These are phyloP conservation scores for Phytophthora palmivora DNA, from an alignment of 352 stramenopile species.

Conservation along the genomic window DNA sequence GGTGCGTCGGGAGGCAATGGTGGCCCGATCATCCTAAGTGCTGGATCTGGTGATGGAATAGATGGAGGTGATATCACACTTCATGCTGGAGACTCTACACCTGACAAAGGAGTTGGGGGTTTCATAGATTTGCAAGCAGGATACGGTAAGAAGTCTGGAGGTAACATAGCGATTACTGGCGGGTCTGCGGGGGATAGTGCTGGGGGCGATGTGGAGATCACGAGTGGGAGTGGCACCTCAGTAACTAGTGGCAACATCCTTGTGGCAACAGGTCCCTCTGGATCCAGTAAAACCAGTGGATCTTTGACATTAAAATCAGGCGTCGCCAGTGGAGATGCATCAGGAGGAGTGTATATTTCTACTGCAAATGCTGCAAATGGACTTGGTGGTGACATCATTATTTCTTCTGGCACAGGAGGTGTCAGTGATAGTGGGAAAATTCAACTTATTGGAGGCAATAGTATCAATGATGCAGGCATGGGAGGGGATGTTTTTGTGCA, in stretches of 20 bases:
- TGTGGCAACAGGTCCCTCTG: constrained; percentile 31
- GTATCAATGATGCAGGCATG: constrained; percentile 32
- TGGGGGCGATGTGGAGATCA: constrained; percentile 33
- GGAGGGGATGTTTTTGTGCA: constrained; percentile 39
- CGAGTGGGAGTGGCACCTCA: constrained; percentile 24
- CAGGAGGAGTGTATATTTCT: constrained; percentile 36
- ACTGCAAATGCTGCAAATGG: constrained; percentile 25
- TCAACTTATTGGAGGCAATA: constrained; percentile 35
- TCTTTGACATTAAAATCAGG: constrained; percentile 36
- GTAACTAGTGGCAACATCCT: constrained; percentile 38
- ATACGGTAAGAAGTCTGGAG: constrained; percentile 29
- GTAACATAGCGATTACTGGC: constrained; percentile 27
- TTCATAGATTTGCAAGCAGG: constrained; percentile 28
- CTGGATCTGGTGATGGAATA: constrained; percentile 21
- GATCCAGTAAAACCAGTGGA: constrained; percentile 31
- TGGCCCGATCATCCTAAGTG: constrained; percentile 32
- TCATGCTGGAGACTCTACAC: constrained; percentile 26
- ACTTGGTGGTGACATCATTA: constrained; percentile 28
- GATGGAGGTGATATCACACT: constrained; percentile 32
- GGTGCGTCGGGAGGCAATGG: constrained; percentile 19
- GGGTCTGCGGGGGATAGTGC: constrained; percentile 24
- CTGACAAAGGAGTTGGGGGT: constrained; percentile 25
- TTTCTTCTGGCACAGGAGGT: constrained; percentile 33
- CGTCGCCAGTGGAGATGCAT: constrained; percentile 21
- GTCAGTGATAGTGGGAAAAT: constrained; percentile 32